Evolutionary conservation across 2,329 filamentous ascomycete species (phyloP), one percentile per base, ranked within the genome.

Genomic region (Fusarium sp.): DNA sequence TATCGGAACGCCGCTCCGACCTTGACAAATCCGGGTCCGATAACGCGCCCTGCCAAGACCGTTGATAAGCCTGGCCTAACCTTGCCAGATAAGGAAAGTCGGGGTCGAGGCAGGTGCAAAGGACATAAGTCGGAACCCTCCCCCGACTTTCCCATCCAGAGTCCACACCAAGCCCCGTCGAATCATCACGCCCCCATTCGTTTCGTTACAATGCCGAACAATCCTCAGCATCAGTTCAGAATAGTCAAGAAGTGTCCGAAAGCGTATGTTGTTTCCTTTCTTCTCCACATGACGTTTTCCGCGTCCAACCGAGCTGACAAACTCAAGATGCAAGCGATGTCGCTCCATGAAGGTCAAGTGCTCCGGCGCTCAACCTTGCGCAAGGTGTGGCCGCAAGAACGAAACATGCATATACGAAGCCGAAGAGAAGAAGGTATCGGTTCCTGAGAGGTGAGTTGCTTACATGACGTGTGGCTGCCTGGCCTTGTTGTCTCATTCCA

Each of bases 331-430:
- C 65, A 78, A 78, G 40, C 63, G 76, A 76, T 78, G 76, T 52
- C 76, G 76, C 38, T 75, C 73, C 35, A 78, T 78, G 76, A 78
- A 78, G 30, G 76, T 78, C 60, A 78, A 79, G 58, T 78, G 76
- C 22, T 78, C 76, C 4, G 76, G 76, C 4, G 35, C 68, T 9
- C 75, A 79, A 35, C 76, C 76, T 6, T 78, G 76, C 62, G 58
- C 74, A n/a, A 60, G 76, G 14, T 78, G 76, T 68, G 71, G 70
- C 11, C 70, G 76, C 0, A 78, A 77, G 66, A 76, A 76, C 11
- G 73, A 76, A 17, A 65, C 32, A 33, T 78, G 76, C 52, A 52
- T 78, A 20, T 78, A 76, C 33, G 75, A 78, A 37, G 65, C 59
- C 1, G 74, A 76, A 4, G 76, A 78, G 25, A 78, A 71, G n/a